phyloP scores from a whole-genome alignment of 1,284 basidiomycete genomes.

The Austropuccinia psidii region DNA sequence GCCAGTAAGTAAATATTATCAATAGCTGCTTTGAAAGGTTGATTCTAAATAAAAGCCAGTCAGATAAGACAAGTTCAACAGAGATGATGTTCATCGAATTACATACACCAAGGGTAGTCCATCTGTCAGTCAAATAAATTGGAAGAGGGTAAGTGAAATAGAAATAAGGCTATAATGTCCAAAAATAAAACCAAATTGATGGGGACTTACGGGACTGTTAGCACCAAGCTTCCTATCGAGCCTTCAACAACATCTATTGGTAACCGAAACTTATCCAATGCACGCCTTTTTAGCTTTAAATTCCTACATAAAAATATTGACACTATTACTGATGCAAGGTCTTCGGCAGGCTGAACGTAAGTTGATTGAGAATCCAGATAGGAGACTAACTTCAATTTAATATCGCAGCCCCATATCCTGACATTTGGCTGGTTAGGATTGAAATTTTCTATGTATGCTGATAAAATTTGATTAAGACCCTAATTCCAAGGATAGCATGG shows the following conservation, averaged over 20 bases:
- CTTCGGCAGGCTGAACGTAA: too few relatives aligned
- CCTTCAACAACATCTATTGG: slow-evolving; percentile 93
- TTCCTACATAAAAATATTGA: slow-evolving; percentile 1
- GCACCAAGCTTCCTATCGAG: slow-evolving; percentile 31
- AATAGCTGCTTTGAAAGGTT: slow-evolving; percentile 36
- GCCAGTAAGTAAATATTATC: slow-evolving; percentile 36
- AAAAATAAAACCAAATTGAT: too few relatives aligned
- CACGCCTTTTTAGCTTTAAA: slow-evolving; percentile 68
- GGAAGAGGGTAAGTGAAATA: too few relatives aligned
- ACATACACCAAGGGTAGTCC: slow-evolving; percentile 25
- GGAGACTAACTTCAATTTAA: slow-evolving; percentile 47
- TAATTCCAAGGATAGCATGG: background rate
- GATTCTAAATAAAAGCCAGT: slow-evolving; percentile 5
- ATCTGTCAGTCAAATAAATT: too few relatives aligned
- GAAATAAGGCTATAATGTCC: too few relatives aligned
- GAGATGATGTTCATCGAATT: too few relatives aligned
- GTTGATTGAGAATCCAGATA: too few relatives aligned
- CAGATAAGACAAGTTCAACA: too few relatives aligned
- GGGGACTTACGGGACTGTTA: slow-evolving; percentile 37
- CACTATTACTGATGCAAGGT: too few relatives aligned
- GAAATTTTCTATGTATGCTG: slow-evolving; percentile 93
- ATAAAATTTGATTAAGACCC: slow-evolving; percentile 68
- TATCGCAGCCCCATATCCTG: slow-evolving; percentile 79
- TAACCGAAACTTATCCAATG: slow-evolving; percentile 89
- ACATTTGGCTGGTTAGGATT: slow-evolving; percentile 91